Evolutionary conservation across 495 filamentous ascomycete genomes (phyloP).

Genomic region (Penicillium coprophilum): DNA sequence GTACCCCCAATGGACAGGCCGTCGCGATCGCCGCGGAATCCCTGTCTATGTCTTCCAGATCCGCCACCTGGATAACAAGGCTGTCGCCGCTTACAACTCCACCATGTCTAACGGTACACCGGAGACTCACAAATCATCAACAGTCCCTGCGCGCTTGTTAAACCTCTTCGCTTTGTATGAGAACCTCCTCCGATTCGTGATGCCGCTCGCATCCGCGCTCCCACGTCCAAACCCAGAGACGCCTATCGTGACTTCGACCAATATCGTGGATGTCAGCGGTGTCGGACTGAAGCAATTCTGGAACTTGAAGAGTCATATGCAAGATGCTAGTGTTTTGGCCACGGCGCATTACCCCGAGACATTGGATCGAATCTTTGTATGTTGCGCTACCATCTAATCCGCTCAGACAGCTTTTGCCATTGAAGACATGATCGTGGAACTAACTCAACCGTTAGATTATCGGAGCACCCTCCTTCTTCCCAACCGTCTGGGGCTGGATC

Average conservation of each 20-base stretch:
- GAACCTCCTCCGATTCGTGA: constrained; percentile 80
- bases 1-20: constrained; percentile 93
- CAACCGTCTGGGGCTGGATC: constrained; percentile 92
- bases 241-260: constrained; percentile 81
- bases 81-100: constrained; percentile 70
- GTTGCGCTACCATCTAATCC: constrained; percentile 24
- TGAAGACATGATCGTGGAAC: not conserved
- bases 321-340: constrained; percentile 80
- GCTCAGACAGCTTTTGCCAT: not conserved
- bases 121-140: constrained; percentile 52
- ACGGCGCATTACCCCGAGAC: constrained; percentile 93
- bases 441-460: constrained; percentile 59
- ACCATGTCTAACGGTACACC: constrained; percentile 57
- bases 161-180: constrained; percentile 87
- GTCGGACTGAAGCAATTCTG: constrained; percentile 90
- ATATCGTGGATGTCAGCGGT: constrained; percentile 83
- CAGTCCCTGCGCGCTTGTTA: constrained; percentile 64
- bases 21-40: constrained; percentile 82
- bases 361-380: constrained; percentile 78
- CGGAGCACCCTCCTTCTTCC: constrained; percentile 86
- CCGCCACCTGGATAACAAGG: constrained; percentile 74
- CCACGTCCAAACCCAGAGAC: constrained; percentile 69
- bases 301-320: constrained; percentile 89
- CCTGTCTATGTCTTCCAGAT: constrained; percentile 89
- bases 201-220: constrained; percentile 75